A percentile compares a stretch with the other conserved stretches of the same genome.
These are phyloP conservation scores for Scortechinia acanthostroma DNA, from an alignment of 2,329 filamentous ascomycete genomes.

Conservation along the genomic window DNA sequence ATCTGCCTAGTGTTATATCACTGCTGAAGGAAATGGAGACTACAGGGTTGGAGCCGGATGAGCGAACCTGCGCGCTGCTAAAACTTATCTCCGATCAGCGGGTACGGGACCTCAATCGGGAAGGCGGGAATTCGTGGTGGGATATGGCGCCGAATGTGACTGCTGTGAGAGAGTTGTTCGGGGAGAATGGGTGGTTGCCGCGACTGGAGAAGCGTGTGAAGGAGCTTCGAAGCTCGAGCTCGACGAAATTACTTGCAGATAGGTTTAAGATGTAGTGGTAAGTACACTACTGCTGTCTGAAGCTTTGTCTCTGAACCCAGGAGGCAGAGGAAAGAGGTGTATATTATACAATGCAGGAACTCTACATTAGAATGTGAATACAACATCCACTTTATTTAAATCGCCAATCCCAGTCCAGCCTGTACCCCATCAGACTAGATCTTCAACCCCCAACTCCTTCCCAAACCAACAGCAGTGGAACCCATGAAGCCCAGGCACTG, in stretches of 20 bases:
- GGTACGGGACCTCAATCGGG: neutral
- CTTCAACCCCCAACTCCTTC: conserved; percentile 1
- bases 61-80: neutral
- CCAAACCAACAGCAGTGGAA: neutral
- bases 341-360: too few species aligned
- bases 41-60: neutral
- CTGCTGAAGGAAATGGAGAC: neutral
- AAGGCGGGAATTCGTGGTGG: neutral
- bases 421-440: too few species aligned
- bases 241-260: too few species aligned
- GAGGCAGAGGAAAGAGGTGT: too few species aligned
- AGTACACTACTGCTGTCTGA: too few species aligned
- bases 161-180: neutral
- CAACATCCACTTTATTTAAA: too few species aligned
- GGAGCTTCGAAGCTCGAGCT: too few species aligned
- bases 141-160: neutral
- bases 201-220: neutral
- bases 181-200: neutral
- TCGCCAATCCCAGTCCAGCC: too few species aligned
- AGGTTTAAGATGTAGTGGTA: too few species aligned
- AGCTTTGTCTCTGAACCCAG: too few species aligned
- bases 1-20: neutral
- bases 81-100: neutral
- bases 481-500: neutral
- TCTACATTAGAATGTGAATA: neutral